Evolutionary conservation across 441 rosid genomes (phyloP).

Genomic region (Geranium incanum): DNA sequence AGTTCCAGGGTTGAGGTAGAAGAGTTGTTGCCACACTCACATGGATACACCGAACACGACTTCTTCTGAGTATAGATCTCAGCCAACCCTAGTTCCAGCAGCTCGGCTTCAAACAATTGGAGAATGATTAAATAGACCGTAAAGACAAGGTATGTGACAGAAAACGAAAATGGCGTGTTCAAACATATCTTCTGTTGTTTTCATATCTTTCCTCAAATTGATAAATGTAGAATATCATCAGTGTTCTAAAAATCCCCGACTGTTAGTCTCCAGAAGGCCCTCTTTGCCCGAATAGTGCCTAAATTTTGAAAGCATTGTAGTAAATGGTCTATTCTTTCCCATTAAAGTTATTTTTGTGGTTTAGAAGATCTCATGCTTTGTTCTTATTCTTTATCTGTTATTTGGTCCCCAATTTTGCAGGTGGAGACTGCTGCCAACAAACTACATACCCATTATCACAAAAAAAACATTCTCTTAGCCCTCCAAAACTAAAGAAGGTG

Average conservation of each 20-base stretch:
- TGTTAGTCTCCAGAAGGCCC: no score
- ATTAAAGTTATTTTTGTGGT: constrained; percentile 1
- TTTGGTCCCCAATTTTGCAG: constrained; percentile 49
- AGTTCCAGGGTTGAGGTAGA: constrained; percentile 80
- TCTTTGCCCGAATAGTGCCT: background rate
- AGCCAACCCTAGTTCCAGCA: background rate
- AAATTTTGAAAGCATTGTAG: background rate
- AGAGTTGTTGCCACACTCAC: constrained; percentile 65
- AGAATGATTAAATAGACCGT: constrained; percentile 2
- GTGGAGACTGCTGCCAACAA: constrained; percentile 27
- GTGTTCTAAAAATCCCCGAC: no score
- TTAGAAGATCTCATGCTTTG: constrained; percentile 24
- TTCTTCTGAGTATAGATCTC: constrained; percentile 33
- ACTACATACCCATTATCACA: constrained; percentile 38
- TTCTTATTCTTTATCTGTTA: constrained; percentile 20
- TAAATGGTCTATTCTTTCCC: background rate
- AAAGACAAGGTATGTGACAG: constrained; percentile 16
- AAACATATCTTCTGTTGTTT: background rate
- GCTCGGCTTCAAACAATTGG: background rate
- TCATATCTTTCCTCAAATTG: no score
- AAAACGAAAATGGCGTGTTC: constrained; percentile 12
- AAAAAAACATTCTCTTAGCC: constrained; percentile 46
- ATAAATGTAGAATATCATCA: no score
- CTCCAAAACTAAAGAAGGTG: constrained; percentile 9
- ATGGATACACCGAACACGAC: constrained; percentile 45